phyloP scores from a whole-genome alignment of 805 yeast species.

The Millerozyma miso region DNA sequence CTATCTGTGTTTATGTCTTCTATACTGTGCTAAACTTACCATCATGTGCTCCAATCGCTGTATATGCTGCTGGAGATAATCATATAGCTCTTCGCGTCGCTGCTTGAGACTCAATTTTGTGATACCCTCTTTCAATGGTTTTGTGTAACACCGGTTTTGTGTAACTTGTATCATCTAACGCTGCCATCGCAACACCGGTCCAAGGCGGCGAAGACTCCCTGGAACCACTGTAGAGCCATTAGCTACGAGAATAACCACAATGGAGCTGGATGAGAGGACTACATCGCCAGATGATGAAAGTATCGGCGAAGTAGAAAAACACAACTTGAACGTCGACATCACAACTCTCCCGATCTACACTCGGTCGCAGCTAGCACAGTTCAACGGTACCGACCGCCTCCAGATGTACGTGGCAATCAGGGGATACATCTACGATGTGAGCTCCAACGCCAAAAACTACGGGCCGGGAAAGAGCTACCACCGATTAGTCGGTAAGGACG shows the following conservation, averaged over 20 bases:
- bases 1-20: no score
- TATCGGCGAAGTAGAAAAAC: conserved; percentile 19
- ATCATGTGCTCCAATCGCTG: no score
- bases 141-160: no score
- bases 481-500: conserved; percentile 71
- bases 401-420: conserved; percentile 69
- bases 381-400: conserved; percentile 26
- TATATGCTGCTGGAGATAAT: no score
- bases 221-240: no score
- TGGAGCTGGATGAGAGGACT: not conserved
- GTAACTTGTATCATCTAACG: no score
- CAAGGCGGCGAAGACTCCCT: not conserved
- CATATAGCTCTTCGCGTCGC: no score
- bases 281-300: not conserved
- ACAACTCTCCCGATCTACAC: conserved; percentile 29
- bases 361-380: conserved; percentile 26
- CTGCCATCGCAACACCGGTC: no score
- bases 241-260: not conserved
- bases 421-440: conserved; percentile 77
- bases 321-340: conserved; percentile 29
- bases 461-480: conserved; percentile 77
- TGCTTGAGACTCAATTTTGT: no score
- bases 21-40: no score
- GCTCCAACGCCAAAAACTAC: conserved; percentile 58
- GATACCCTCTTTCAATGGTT: no score